These are phyloP conservation scores for Wallacemonas sp. DNA, from an alignment of 208 protist species.

Conservation along the genomic window DNA sequence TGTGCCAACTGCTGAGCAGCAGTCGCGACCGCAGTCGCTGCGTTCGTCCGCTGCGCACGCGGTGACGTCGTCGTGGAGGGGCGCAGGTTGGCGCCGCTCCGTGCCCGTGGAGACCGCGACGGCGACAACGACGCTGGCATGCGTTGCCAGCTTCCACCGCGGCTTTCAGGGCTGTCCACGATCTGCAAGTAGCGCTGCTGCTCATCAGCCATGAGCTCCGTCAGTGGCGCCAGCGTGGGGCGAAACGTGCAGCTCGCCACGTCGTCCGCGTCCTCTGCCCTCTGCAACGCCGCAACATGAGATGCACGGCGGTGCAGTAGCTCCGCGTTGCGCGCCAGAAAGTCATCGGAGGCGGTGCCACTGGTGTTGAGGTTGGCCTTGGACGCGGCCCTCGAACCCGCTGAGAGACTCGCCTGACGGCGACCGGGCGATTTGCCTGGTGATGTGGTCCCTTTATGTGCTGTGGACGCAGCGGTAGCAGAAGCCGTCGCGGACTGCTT, in stretches of 20 bases:
- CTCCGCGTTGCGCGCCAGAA: conserved; percentile 27
- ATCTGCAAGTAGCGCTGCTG: conserved; percentile 14
- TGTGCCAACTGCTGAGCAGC: too few species aligned
- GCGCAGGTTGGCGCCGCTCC: too few species aligned
- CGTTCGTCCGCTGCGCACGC: too few species aligned
- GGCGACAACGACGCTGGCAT: too few species aligned
- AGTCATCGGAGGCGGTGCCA: not conserved
- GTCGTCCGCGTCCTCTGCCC: conserved; percentile 13
- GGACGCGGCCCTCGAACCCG: not conserved
- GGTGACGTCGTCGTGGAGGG: too few species aligned
- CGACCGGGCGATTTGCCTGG: too few species aligned
- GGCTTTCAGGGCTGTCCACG: not conserved
- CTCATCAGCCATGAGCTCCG: conserved; percentile 1
- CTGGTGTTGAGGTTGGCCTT: too few species aligned
- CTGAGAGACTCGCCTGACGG: not conserved
- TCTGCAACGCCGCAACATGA: conserved; percentile 13
- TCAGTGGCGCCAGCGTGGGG: conserved; percentile 25
- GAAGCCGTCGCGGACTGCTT: not conserved
- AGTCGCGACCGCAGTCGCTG: too few species aligned
- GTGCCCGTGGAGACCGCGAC: too few species aligned
- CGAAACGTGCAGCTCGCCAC: conserved; percentile 37
- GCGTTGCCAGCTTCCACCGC: not conserved
- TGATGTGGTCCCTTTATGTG: too few species aligned
- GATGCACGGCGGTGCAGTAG: conserved; percentile 9
- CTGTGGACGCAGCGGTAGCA: too few species aligned